These are phyloP conservation scores for Neurospora tetraspora DNA, from an alignment of 495 filamentous ascomycete genomes.

Conservation along the genomic window DNA sequence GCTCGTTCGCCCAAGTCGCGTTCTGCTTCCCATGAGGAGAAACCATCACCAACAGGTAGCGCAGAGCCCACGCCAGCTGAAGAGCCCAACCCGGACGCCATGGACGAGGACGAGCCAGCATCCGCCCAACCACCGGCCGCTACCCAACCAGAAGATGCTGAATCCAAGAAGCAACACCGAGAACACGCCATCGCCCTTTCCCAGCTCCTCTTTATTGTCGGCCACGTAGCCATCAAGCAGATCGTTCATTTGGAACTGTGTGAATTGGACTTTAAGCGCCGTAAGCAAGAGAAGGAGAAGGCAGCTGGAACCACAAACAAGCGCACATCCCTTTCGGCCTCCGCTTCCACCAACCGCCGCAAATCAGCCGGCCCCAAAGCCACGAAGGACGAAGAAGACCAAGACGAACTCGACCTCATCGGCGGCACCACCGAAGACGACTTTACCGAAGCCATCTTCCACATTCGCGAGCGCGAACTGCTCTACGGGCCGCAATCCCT, in stretches of 20 bases:
- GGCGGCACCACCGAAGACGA: constrained; percentile 97
- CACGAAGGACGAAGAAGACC: constrained; percentile 49
- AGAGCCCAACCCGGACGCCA: constrained; percentile 18
- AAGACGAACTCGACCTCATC: constrained; percentile 89
- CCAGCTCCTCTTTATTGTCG: constrained; percentile 89
- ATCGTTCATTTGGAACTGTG: constrained; percentile 99
- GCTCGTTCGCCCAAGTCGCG: constrained; percentile 24
- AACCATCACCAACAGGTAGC: background rate
- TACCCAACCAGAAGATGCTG: constrained; percentile 17
- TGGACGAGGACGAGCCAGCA: constrained; percentile 11
- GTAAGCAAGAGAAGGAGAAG: constrained; percentile 92
- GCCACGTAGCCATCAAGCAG: constrained; percentile 95
- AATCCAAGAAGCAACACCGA: constrained; percentile 35
- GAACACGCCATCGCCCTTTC: constrained; percentile 67
- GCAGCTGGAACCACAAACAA: constrained; percentile 36
- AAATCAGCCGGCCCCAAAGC: constrained; percentile 2
- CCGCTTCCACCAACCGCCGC: background rate
- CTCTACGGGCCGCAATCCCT: constrained; percentile 80
- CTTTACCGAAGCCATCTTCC: constrained; percentile 91
- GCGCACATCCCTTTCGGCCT: constrained; percentile 19
- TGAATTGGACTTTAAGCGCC: constrained; percentile 92
- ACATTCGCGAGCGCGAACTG: constrained; percentile 89
- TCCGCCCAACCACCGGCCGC: constrained; percentile 20
- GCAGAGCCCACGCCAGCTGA: background rate
- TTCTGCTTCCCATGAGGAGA: constrained; percentile 33